Evolutionary conservation across 805 yeast species (phyloP).

Genomic region (Saturnispora dispora): DNA sequence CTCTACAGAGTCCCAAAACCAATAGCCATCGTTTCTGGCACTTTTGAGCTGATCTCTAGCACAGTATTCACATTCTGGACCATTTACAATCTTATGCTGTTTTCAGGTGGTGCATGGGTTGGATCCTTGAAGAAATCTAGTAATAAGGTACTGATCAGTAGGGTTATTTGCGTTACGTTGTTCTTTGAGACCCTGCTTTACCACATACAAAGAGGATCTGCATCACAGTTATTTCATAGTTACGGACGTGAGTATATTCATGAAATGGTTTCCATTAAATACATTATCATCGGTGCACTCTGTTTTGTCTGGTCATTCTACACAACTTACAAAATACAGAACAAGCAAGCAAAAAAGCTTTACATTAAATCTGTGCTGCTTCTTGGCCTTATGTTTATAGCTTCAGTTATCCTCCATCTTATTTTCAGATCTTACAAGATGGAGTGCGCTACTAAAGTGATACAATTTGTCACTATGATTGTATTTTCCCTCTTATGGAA

Average conservation of each 20-base stretch:
- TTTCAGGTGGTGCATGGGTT: constrained; percentile 23
- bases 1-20: constrained; percentile 8
- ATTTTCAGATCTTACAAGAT: neutral
- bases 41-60: constrained; percentile 16
- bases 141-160: constrained; percentile 12
- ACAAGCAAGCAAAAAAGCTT: constrained; percentile 10
- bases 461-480: neutral
- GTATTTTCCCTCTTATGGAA: constrained; percentile 20
- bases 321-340: constrained; percentile 18
- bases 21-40: constrained; percentile 15
- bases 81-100: constrained; percentile 24
- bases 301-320: constrained; percentile 6
- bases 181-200: constrained; percentile 22
- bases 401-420: constrained; percentile 14
- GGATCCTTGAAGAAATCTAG: constrained; percentile 2
- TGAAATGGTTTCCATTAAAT: neutral
- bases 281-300: neutral
- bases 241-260: neutral
- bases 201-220: constrained; percentile 23
- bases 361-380: constrained; percentile 7
- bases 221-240: constrained; percentile 23
- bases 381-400: constrained; percentile 10
- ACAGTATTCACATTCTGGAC: constrained; percentile 26
- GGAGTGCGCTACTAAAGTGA: constrained; percentile 3
- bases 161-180: constrained; percentile 16